Conservation (phyloP, 148 eudicot species). For the Rhododendron mucronatum region DNA sequence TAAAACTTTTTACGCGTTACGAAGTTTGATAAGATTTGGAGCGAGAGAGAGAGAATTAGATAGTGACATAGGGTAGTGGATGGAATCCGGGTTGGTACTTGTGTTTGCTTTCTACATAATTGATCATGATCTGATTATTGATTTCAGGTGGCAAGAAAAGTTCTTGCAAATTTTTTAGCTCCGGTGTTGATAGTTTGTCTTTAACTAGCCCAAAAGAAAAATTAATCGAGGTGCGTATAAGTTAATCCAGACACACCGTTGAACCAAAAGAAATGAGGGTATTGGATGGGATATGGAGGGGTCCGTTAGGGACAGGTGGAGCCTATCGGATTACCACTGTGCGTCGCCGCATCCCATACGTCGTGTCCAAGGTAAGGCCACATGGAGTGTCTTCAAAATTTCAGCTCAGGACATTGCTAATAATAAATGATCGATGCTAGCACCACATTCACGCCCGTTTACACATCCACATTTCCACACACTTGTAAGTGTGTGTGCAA, state of each 20-base stretch:
- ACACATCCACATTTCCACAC: no score
- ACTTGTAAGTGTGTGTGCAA: no score
- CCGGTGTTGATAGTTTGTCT: no score
- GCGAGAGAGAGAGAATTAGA: neutral
- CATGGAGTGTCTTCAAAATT: neutral
- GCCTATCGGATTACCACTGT: neutral
- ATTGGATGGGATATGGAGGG: neutral
- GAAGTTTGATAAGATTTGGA: neutral
- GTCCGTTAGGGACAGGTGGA: neutral
- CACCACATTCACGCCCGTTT: neutral
- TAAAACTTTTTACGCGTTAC: neutral
- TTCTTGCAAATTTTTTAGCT: no score
- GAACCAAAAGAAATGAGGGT: no score
- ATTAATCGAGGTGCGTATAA: no score
- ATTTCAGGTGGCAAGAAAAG: no score
- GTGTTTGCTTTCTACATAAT: neutral
- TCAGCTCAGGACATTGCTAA: neutral
- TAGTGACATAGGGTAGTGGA: neutral
- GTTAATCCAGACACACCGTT: no score
- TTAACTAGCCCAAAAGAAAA: no score
- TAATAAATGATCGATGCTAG: neutral
- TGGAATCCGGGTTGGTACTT: neutral
- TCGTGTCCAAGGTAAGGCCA: conserved; percentile 15
- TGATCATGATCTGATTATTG: no score
- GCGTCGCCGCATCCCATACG: conserved; percentile 16